Conservation (phyloP, 169 alveolate species). For the Neospora caninum region DNA sequence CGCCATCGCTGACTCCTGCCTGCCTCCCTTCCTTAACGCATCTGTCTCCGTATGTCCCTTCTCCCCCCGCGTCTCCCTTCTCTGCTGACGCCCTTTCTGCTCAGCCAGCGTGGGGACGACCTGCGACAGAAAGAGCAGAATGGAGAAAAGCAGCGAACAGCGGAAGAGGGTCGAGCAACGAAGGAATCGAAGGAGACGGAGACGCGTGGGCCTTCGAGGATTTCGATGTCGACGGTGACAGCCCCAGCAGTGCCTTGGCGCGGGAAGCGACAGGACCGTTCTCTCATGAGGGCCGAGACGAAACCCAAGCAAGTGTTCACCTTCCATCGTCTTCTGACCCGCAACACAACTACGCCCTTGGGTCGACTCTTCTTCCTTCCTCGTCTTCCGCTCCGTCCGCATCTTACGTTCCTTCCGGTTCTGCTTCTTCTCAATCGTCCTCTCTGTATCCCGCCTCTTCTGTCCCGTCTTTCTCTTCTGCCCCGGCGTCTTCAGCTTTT, state of each 20-base stretch:
- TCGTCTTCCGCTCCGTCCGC: neutral
- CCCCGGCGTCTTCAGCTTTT: neutral
- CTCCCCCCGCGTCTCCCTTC: neutral
- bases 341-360: neutral
- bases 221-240: too few relatives aligned
- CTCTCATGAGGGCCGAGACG: neutral
- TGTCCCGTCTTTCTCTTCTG: neutral
- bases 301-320: neutral
- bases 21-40: neutral
- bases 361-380: neutral
- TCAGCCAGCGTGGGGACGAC: too few relatives aligned
- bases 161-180: too few relatives aligned
- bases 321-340: neutral
- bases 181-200: too few relatives aligned
- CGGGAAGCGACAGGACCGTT: too few relatives aligned
- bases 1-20: too few relatives aligned
- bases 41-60: neutral
- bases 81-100: too few relatives aligned
- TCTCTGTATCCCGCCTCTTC: neutral
- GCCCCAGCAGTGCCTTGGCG: too few relatives aligned
- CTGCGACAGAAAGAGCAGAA: too few relatives aligned
- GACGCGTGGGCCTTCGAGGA: too few relatives aligned
- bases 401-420: neutral
- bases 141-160: too few relatives aligned
- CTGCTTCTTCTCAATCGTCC: neutral